Percentiles rank a stretch among this genome's conserved stretches.
Conservation (phyloP, 768 basidiomycete species). For the Agrocybe pediades region DNA sequence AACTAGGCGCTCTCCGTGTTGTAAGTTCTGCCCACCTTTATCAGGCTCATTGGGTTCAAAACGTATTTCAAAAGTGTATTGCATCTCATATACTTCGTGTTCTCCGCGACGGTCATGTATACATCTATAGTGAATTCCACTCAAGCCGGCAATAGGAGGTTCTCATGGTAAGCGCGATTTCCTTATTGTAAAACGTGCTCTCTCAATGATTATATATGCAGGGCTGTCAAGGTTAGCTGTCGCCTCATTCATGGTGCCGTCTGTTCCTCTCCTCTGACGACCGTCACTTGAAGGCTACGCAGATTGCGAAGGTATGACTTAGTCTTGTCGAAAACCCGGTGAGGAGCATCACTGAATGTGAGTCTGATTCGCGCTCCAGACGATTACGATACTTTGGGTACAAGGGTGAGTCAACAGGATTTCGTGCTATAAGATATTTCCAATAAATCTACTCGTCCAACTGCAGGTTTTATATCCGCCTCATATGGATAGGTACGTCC, state of each 20-base stretch:
- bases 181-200: neutral
- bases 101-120: neutral
- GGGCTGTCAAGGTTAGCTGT: neutral
- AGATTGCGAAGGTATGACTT: neutral
- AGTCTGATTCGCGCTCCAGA: neutral
- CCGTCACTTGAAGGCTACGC: neutral
- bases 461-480: neutral
- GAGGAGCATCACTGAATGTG: too few species aligned
- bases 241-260: neutral
- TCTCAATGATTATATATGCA: neutral
- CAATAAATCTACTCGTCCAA: too few species aligned
- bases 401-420: neutral
- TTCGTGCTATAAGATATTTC: too few species aligned
- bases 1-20: neutral
- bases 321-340: too few species aligned
- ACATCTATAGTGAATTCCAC: neutral
- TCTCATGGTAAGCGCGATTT: neutral
- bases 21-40: neutral
- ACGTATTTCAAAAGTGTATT: neutral
- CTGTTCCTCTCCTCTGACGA: neutral
- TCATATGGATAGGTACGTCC: neutral
- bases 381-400: neutral
- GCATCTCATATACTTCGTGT: neutral
- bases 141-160: neutral
- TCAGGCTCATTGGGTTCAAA: neutral